Base-by-base conservation (phyloP, 768 basidiomycete genomes). In the Lenzites betulinus region DNA sequence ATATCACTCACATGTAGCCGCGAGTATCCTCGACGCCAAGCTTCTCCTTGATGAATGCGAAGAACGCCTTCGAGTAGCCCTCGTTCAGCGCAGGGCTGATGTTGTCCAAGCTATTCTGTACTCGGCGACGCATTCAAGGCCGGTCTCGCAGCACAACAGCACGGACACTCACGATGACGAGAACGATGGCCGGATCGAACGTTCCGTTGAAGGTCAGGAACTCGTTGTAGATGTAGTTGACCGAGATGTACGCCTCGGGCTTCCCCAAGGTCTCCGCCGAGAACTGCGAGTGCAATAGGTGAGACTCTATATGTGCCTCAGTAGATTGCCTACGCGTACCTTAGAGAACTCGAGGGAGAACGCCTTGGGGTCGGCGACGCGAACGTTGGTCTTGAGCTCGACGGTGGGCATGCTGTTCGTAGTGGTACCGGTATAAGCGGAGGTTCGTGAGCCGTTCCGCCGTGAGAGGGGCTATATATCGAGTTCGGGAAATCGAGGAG, bases 161-260 rank as follows among this genome's bases (percentile, higher is more conserved):
- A 13, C 11, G 11, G 33, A 38, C n/a, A 77, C 87, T 54, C 60
- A 90, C 89, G 59, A 88, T 73, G 47, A 70, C 72, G 54, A 90
- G 73, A 51, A 81, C 74, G 72, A 88, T 82, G 3, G 87, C 84
- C 20, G 88, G 88, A 16, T 89, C 87, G 54, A 87, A 81, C 4
- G 82, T 81, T 15, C 88, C 88, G 20, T 64, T 76, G 66, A 84
- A 89, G 3, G 84, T 79, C 60, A 89, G 78, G 36, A 76, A 78
- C 54, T 89, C 84, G 64, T 86, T 84, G 75, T 85, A 78, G 12
- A 70, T 76, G 65, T 85, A 79, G 63, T 79, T 78, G 62, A 83
- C 74, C n/a, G 79, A 76, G 64, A 90, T 83, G 63, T 79, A 78
- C 15, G 59, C 30, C 66, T 86, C 82, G 0, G 85, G 85, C 68